Conservation (phyloP, 2,329 filamentous ascomycete species). For the Tolypocladium cylindrosporum region DNA sequence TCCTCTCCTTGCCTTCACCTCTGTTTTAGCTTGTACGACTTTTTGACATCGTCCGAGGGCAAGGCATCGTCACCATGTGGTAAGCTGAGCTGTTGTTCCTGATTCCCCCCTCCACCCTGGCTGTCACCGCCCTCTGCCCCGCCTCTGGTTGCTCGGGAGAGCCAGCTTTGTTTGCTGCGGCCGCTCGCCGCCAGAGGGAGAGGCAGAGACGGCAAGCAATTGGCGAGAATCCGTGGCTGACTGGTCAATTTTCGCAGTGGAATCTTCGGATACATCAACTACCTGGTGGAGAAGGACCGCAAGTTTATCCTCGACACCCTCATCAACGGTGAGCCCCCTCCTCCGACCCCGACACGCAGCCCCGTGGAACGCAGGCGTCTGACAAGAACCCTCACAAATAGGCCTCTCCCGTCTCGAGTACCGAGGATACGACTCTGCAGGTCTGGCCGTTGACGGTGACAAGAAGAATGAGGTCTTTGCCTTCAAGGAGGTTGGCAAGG, state of each 20-base stretch:
- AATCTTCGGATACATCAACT: constrained; percentile 99
- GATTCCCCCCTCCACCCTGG: background rate
- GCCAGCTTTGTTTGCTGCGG: background rate
- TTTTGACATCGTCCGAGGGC: constrained; percentile 3
- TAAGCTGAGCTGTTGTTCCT: constrained; percentile 5
- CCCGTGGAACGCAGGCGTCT: constrained; percentile 12
- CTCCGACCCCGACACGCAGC: background rate
- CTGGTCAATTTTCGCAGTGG: constrained; percentile 45
- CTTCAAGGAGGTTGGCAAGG: constrained; percentile 99
- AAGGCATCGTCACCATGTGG: constrained; percentile 12
- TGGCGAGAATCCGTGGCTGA: constrained; percentile 14
- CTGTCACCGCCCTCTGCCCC: constrained; percentile 9
- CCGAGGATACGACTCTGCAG: constrained; percentile 96
- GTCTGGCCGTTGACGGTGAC: constrained; percentile 91
- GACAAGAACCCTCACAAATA: constrained; percentile 26
- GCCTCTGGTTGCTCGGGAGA: background rate
- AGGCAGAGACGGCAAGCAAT: constrained; percentile 9
- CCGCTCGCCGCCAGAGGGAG: background rate
- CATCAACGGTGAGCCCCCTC: constrained; percentile 72
- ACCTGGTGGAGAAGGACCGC: constrained; percentile 97
- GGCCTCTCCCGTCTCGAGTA: constrained; percentile 94
- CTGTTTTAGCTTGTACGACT: background rate
- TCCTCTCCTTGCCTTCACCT: constrained; percentile 1
- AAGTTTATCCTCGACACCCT: constrained; percentile 93
- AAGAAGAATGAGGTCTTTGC: constrained; percentile 97